Conservation (phyloP, 805 yeast species). For the Saccharomycopsis selenospora region DNA sequence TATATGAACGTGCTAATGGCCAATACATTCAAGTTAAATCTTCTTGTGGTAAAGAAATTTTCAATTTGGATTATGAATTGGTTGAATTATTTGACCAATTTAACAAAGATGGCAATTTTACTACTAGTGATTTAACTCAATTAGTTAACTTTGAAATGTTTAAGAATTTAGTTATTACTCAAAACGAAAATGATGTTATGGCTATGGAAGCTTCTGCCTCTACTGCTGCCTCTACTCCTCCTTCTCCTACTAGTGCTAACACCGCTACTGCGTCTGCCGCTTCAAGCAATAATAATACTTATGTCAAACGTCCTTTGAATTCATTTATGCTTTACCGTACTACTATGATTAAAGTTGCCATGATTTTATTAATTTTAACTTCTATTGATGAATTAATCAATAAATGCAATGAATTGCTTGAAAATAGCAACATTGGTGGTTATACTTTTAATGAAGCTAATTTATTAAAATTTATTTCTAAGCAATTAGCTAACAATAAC, state of each 20-base stretch:
- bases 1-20: slow-evolving; percentile 9
- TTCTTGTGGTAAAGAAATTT: slow-evolving; percentile 13
- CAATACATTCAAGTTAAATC: slow-evolving; percentile 9
- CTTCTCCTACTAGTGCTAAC: background rate
- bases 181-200: slow-evolving; percentile 6
- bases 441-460: background rate
- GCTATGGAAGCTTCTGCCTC: background rate
- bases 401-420: background rate
- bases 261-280: background rate
- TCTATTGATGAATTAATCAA: slow-evolving; percentile 9
- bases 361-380: slow-evolving; percentile 25
- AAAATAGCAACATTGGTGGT: background rate
- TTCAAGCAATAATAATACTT: slow-evolving; percentile 1
- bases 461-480: background rate
- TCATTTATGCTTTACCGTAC: slow-evolving; percentile 42
- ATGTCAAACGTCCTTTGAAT: slow-evolving; percentile 41
- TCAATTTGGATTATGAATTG: background rate
- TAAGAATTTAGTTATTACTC: background rate
- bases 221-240: background rate
- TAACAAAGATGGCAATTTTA: background rate
- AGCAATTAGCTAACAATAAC: background rate
- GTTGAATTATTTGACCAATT: background rate
- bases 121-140: slow-evolving; percentile 2
- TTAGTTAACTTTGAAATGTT: slow-evolving; percentile 6
- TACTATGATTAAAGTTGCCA: slow-evolving; percentile 36